Conservation (phyloP, 2,329 filamentous ascomycete species). For the Phaeosphaeriaceae sp. region DNA sequence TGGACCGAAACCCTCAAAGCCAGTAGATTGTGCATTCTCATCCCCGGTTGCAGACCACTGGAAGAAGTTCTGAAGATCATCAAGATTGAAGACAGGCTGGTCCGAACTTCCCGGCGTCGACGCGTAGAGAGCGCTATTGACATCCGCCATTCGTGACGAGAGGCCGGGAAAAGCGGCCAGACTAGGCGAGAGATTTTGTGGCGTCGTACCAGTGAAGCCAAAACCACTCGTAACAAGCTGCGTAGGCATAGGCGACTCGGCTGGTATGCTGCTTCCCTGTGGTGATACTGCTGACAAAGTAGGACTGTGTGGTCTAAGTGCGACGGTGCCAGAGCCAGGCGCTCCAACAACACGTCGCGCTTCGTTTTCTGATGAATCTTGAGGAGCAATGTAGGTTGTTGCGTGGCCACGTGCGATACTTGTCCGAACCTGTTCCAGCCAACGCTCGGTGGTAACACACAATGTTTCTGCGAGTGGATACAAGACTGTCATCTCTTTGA, state of each 20-base stretch:
- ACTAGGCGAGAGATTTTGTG: conserved; percentile 1
- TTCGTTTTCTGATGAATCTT: conserved; percentile 36
- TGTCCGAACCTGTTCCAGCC: conserved; percentile 39
- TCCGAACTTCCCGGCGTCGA: conserved; percentile 21
- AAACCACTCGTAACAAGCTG: conserved; percentile 16
- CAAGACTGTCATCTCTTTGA: conserved; percentile 40
- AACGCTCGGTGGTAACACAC: conserved; percentile 39
- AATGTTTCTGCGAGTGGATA: conserved; percentile 41
- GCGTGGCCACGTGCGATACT: conserved; percentile 36
- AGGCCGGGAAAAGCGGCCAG: conserved; percentile 16
- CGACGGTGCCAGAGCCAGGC: conserved; percentile 13
- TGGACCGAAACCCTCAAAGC: conserved; percentile 37
- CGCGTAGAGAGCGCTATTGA: conserved; percentile 17
- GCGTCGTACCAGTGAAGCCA: background rate
- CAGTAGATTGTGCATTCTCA: conserved; percentile 36
- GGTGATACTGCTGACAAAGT: conserved; percentile 23
- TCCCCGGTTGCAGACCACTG: conserved; percentile 35
- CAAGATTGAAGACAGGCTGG: conserved; percentile 39
- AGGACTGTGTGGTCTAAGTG: conserved; percentile 13
- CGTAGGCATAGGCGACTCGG: conserved; percentile 15
- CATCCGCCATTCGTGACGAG: conserved; percentile 16
- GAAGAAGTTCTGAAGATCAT: conserved; percentile 43
- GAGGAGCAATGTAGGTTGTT: conserved; percentile 37
- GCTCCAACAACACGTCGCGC: conserved; percentile 30
- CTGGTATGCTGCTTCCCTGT: conserved; percentile 15